phyloP scores from a whole-genome alignment of 768 basidiomycete genomes.

The Mrakia hoshinonis region DNA sequence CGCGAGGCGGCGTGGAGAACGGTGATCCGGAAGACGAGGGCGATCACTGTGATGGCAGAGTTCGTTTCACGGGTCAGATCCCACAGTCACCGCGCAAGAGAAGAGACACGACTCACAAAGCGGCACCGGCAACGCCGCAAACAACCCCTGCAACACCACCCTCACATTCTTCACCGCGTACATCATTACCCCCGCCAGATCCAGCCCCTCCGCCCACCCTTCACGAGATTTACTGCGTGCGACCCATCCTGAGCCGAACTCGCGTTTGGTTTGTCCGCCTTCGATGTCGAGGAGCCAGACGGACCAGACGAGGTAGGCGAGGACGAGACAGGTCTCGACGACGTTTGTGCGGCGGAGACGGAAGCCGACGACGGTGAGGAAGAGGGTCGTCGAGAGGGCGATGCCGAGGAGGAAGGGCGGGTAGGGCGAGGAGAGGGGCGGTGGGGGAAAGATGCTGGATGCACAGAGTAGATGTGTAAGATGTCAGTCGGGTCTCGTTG shows the following conservation, averaged over 20 bases:
- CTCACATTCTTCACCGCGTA: constrained; percentile 7
- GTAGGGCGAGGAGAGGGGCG: constrained; percentile 71
- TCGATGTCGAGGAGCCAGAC: constrained; percentile 64
- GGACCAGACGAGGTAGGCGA: constrained; percentile 80
- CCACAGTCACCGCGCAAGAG: constrained; percentile 54
- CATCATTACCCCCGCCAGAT: constrained; percentile 1
- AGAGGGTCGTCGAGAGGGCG: constrained; percentile 77
- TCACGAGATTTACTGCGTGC: neutral
- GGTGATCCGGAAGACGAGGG: constrained; percentile 67
- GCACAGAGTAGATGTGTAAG: neutral
- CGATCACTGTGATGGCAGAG: constrained; percentile 68
- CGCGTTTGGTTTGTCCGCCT: constrained; percentile 28
- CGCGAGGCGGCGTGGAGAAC: constrained; percentile 73
- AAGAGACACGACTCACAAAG: neutral
- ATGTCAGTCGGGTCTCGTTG: neutral
- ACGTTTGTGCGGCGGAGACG: constrained; percentile 79
- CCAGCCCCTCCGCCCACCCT: constrained; percentile 26
- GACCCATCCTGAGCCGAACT: constrained; percentile 42
- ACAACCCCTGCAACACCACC: constrained; percentile 11
- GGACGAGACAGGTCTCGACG: constrained; percentile 79
- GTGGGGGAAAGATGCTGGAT: constrained; percentile 35
- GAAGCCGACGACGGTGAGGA: constrained; percentile 86
- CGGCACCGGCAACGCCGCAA: neutral
- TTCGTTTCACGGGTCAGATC: constrained; percentile 50
- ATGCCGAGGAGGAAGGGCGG: constrained; percentile 83